phyloP scores from a whole-genome alignment of 2,329 filamentous ascomycete genomes.

The Rhynchosporium agropyri region DNA sequence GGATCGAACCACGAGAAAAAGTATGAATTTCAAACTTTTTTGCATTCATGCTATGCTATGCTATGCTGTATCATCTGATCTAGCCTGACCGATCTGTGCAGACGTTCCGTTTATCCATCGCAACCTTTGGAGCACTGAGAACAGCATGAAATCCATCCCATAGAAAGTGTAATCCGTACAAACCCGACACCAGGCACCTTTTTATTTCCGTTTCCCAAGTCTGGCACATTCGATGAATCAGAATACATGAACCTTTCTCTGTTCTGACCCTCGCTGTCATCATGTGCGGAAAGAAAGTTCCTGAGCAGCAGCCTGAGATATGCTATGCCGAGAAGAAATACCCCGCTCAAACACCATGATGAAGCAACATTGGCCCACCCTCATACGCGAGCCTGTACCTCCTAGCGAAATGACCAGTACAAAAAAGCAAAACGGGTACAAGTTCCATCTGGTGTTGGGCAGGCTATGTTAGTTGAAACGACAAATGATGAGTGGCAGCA shows the following conservation, averaged over 20 bases:
- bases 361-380: not conserved
- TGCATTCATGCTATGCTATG: not conserved
- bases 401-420: not conserved
- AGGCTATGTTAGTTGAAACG: too few species aligned
- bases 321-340: not conserved
- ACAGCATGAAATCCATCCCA: not conserved
- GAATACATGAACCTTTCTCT: not conserved
- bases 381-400: not conserved
- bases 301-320: not conserved
- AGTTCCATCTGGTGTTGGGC: too few species aligned
- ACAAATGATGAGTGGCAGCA: too few species aligned
- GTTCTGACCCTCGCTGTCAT: not conserved
- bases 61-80: not conserved
- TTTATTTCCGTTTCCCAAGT: too few species aligned
- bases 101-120: not conserved
- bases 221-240: too few species aligned
- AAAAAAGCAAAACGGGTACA: not conserved
- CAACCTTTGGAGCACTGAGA: not conserved
- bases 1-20: too few species aligned
- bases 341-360: slow-evolving; percentile 7
- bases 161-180: too few species aligned
- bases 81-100: not conserved
- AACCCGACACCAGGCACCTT: too few species aligned
- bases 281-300: not conserved
- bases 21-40: not conserved